phyloP scores from a whole-genome alignment of 2,329 filamentous ascomycete genomes.

The Orbilia quercus region DNA sequence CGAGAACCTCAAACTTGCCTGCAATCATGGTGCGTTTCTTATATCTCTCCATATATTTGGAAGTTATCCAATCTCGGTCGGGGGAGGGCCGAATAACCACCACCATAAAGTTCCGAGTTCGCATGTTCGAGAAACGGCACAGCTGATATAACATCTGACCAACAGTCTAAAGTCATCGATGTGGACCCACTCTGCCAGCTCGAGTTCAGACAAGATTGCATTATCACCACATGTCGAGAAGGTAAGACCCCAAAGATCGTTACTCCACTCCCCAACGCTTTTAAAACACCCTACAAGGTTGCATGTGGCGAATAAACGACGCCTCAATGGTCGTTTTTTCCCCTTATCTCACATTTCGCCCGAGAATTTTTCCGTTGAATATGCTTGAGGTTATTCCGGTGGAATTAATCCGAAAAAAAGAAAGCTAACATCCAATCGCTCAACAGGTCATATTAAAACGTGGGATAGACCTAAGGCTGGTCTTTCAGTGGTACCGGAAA shows the following conservation, averaged over 20 bases:
- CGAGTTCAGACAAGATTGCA: slow-evolving; percentile 91
- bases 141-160: slow-evolving; percentile 34
- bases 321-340: slow-evolving; percentile 4
- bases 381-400: slow-evolving; percentile 26
- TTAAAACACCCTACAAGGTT: slow-evolving; percentile 10
- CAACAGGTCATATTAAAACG: slow-evolving; percentile 76
- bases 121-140: not conserved
- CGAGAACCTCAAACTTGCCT: slow-evolving; percentile 84
- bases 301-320: slow-evolving; percentile 13
- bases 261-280: slow-evolving; percentile 41
- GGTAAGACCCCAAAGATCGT: slow-evolving; percentile 70
- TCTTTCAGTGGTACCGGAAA: slow-evolving; percentile 50
- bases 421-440: slow-evolving; percentile 7
- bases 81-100: not conserved
- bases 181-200: slow-evolving; percentile 89
- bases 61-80: too few species aligned
- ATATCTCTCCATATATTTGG: not conserved
- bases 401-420: slow-evolving; percentile 21
- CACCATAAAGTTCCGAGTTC: slow-evolving; percentile 14
- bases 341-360: slow-evolving; percentile 7
- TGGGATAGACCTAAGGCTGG: slow-evolving; percentile 72
- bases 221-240: slow-evolving; percentile 90
- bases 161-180: slow-evolving; percentile 82
- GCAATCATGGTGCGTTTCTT: slow-evolving; percentile 79
- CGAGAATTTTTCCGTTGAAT: not conserved